A percentile compares a stretch with the other conserved stretches of the same genome.
Evolutionary conservation across 2,329 filamentous ascomycete species (phyloP).

Genomic region (Alternaria brassicicola): DNA sequence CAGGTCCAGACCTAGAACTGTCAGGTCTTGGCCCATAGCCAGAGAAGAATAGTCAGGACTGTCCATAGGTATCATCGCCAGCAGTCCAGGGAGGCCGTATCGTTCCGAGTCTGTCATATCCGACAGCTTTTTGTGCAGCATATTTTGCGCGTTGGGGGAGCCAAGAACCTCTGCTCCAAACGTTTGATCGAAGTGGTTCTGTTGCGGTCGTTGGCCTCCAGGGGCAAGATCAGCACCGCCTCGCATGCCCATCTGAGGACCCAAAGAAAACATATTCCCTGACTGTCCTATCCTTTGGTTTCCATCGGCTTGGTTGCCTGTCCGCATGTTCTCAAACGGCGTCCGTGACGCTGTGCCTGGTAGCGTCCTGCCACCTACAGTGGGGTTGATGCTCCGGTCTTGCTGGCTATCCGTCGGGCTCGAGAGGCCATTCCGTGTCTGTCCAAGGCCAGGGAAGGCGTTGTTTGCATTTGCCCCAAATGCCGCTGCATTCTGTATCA

Average conservation of each 20-base stretch:
- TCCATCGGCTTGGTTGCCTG: slow-evolving; percentile 44
- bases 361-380: slow-evolving; percentile 39
- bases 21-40: slow-evolving; percentile 68
- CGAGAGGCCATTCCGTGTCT: slow-evolving; percentile 52
- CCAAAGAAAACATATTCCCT: slow-evolving; percentile 40
- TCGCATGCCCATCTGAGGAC: slow-evolving; percentile 36
- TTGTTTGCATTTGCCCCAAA: slow-evolving; percentile 48
- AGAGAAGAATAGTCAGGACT: slow-evolving; percentile 58
- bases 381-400: slow-evolving; percentile 40
- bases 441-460: slow-evolving; percentile 52
- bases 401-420: slow-evolving; percentile 48
- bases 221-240: slow-evolving; percentile 28
- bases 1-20: slow-evolving; percentile 67
- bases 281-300: slow-evolving; percentile 36
- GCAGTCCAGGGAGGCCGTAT: slow-evolving; percentile 65
- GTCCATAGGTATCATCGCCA: slow-evolving; percentile 62
- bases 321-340: slow-evolving; percentile 41
- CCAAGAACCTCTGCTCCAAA: slow-evolving; percentile 38
- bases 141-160: slow-evolving; percentile 43
- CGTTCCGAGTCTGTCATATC: slow-evolving; percentile 67
- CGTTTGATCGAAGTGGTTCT: slow-evolving; percentile 40
- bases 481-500: slow-evolving; percentile 58
- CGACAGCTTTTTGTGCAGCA: slow-evolving; percentile 54
- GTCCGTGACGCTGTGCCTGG: slow-evolving; percentile 36
- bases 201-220: slow-evolving; percentile 38